phyloP scores from a whole-genome alignment of 1,139 yeast species.

The Suhomyces maxii region DNA sequence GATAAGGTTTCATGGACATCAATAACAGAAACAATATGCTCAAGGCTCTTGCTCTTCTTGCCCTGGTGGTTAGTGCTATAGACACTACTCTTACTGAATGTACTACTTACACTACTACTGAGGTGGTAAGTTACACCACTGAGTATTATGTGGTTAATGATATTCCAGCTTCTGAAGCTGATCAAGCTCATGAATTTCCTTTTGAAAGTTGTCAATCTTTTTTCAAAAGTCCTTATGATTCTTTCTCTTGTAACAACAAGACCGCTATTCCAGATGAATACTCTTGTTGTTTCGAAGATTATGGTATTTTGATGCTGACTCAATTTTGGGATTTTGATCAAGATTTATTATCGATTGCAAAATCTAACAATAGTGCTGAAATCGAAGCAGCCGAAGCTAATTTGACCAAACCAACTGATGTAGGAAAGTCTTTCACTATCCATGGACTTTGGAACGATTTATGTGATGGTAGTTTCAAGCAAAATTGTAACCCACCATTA shows the following conservation, averaged over 20 bases:
- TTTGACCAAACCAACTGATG: conserved; percentile 11
- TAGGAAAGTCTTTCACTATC: conserved; percentile 33
- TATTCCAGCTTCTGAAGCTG: conserved; percentile 14
- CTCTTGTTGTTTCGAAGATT: conserved; percentile 35
- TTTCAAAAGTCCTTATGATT: conserved; percentile 14
- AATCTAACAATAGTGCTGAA: conserved; percentile 13
- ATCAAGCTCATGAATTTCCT: conserved; percentile 13
- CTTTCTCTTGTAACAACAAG: conserved; percentile 31
- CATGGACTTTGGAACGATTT: conserved; percentile 46
- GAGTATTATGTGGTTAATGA: conserved; percentile 14
- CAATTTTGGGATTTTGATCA: conserved; percentile 45
- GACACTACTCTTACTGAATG: conserved; percentile 8
- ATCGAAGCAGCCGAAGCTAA: conserved; percentile 11
- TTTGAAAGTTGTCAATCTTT: conserved; percentile 15
- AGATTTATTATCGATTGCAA: conserved; percentile 19
- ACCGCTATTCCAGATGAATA: conserved; percentile 24
- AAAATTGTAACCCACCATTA: conserved; percentile 32
- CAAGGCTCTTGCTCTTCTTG: conserved; percentile 6
- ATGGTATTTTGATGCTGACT: conserved; percentile 38
- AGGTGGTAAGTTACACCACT: conserved; percentile 10
- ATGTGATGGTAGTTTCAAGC: conserved; percentile 38
- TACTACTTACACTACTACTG: conserved; percentile 13
- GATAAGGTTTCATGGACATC: neutral
- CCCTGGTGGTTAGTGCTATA: conserved; percentile 2
- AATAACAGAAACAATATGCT: conserved; percentile 4